Conservation (phyloP, 345 rosid species). For the Salix udensis region DNA sequence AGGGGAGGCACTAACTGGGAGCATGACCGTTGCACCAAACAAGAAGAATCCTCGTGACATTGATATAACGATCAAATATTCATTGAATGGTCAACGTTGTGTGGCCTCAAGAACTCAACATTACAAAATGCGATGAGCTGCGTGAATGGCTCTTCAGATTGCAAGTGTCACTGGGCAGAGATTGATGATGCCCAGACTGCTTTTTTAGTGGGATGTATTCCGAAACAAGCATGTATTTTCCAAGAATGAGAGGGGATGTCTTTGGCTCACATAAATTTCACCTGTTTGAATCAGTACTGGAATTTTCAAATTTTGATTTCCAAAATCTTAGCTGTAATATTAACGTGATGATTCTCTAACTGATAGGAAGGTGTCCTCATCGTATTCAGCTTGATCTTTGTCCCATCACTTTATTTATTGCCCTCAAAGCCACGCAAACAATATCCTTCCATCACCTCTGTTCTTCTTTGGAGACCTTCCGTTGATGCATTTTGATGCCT, state of each 20-base stretch:
- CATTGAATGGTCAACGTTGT: constrained; percentile 63
- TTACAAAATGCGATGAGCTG: constrained; percentile 63
- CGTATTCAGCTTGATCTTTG: background rate
- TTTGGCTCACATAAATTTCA: background rate
- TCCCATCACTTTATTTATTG: background rate
- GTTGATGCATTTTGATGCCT: too few species aligned
- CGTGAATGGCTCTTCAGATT: background rate
- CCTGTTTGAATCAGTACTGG: background rate
- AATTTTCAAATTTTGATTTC: background rate
- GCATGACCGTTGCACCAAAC: constrained; percentile 85
- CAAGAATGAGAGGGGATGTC: background rate
- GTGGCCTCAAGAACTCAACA: constrained; percentile 55
- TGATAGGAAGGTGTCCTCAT: background rate
- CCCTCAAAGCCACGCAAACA: background rate
- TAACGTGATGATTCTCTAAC: background rate
- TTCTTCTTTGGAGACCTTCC: too few species aligned
- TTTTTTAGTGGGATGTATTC: background rate
- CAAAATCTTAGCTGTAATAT: background rate
- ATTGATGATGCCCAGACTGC: too few species aligned
- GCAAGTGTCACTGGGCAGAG: background rate
- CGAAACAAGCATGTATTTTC: background rate
- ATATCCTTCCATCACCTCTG: background rate
- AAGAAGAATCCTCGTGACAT: constrained; percentile 89
- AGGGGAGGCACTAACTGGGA: constrained; percentile 78
- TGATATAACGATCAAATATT: constrained; percentile 72